A percentile compares a stretch with the other conserved stretches of the same genome.
These are phyloP conservation scores for Magnaporthales sp. DNA, from an alignment of 2,329 filamentous ascomycete genomes.

Conservation along the genomic window DNA sequence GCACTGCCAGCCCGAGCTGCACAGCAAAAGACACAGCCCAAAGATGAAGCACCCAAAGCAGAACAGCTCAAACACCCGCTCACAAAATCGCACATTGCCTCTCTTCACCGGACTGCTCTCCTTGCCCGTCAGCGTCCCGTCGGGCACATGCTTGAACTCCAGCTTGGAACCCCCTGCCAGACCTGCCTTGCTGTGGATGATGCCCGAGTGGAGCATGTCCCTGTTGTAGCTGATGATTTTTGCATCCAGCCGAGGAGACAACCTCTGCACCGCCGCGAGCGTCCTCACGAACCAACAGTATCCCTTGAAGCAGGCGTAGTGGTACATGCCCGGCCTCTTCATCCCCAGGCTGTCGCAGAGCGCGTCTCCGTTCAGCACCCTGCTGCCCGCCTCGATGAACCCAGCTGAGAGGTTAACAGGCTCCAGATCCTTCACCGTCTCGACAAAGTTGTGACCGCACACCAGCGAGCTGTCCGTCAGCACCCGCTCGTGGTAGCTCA, in stretches of 20 bases:
- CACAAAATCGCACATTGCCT: background rate
- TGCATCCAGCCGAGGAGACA: slow-evolving; percentile 8
- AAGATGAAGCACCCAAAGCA: background rate
- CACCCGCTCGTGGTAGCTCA: slow-evolving; percentile 23
- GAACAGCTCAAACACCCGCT: background rate
- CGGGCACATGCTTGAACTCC: slow-evolving; percentile 6
- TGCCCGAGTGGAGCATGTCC: slow-evolving; percentile 1
- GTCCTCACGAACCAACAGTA: slow-evolving; percentile 21
- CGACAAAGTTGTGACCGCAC: slow-evolving; percentile 28
- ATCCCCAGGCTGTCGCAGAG: slow-evolving; percentile 26
- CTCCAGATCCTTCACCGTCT: slow-evolving; percentile 25
- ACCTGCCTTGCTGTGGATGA: slow-evolving; percentile 5
- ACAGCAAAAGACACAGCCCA: background rate
- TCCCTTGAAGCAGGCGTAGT: slow-evolving; percentile 20
- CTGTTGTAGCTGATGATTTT: background rate
- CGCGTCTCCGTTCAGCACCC: slow-evolving; percentile 27
- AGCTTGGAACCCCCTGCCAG: slow-evolving; percentile 4
- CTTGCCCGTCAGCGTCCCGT: background rate
- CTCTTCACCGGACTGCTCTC: background rate
- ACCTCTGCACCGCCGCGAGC: slow-evolving; percentile 18
- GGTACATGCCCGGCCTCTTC: slow-evolving; percentile 18
- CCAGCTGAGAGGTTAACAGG: slow-evolving; percentile 24
- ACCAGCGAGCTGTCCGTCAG: slow-evolving; percentile 23
- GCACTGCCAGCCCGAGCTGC: background rate
- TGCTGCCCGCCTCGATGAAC: slow-evolving; percentile 27